Evolutionary conservation across 148 eudicot genomes (phyloP).

Genomic region (Pharnaceum exiguum): DNA sequence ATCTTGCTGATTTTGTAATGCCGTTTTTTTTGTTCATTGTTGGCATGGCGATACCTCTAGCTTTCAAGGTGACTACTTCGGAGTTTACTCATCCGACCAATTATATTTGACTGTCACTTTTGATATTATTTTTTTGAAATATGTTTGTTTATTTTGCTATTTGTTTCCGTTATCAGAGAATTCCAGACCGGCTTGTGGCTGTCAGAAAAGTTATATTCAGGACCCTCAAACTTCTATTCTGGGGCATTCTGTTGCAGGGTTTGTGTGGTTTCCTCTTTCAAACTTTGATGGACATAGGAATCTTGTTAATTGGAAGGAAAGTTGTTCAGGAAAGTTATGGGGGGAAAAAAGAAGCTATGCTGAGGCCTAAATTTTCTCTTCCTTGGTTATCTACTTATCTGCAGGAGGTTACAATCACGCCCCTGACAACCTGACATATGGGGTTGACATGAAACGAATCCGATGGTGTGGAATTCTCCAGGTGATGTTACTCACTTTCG

Average conservation of each 20-base stretch:
- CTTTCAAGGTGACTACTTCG: slow-evolving; percentile 52
- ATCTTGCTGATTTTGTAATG: slow-evolving; percentile 95
- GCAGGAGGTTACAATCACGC: slow-evolving; percentile 83
- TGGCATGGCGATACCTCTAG: slow-evolving; percentile 84
- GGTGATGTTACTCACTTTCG: slow-evolving; percentile 36
- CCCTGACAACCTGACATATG: slow-evolving; percentile 73
- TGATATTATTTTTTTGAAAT: no score
- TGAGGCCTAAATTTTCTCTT: no score
- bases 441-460: slow-evolving; percentile 76
- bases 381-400: slow-evolving; percentile 8
- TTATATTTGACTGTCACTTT: neutral
- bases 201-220: slow-evolving; percentile 61
- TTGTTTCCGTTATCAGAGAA: slow-evolving; percentile 38
- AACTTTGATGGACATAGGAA: neutral
- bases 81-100: neutral
- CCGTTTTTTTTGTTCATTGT: slow-evolving; percentile 92
- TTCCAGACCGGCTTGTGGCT: slow-evolving; percentile 37
- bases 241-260: slow-evolving; percentile 97
- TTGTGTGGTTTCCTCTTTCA: slow-evolving; percentile 3
- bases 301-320: neutral
- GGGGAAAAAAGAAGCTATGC: no score
- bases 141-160: neutral
- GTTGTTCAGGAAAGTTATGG: no score
- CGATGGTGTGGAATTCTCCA: slow-evolving; percentile 95
- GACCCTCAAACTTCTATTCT: slow-evolving; percentile 74